Evolutionary conservation across 2,329 filamentous ascomycete genomes (phyloP), one percentile per base, ranked within the genome.

Genomic region (Botrytis squamosa): DNA sequence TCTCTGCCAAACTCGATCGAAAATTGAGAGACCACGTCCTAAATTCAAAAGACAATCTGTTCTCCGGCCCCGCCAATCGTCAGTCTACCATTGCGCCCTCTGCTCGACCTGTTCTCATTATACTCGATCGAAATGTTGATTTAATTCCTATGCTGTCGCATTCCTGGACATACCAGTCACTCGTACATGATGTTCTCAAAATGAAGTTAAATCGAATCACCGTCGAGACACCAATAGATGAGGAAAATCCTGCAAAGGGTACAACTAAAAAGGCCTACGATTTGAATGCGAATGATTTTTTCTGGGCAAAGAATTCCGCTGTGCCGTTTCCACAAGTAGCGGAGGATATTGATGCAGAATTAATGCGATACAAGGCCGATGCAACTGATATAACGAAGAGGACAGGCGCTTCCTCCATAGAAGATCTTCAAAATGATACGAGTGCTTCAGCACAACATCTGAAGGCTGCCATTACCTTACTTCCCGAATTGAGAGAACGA

Each of bases 61-160:
- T 99, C 82, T 97, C 94, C 0, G 78, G 80, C 8, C 77, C 80
- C 29, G 85, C 83, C 74, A 87, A 90, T 70, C 87, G 92, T 75
- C 86, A 90, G 2, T 84, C 86, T 12, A 83, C 86, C 18, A 84
- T 86, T 10, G 91, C 92, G 0, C 88, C 91, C 3, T 89, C 91
- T 14, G 93, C 93, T 38, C 87, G 97, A 67, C 96, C 97, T 0
- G 94, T 98, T 0, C 89, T 99, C 64, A 90, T 99, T 77, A 92
- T 99, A 70, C 91, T 98, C 66, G 96, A 99, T 83, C 91, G 96
- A 78, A 98, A 98, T 80, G 91, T 99, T 63, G 96, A 99, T 82
- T 85, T 99, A 71, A 94, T 97, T 76, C 95, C 96, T 3, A 98
- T 99, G 96, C 88, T 99, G n/a, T 98, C 95, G 22, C 96, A 99